These are phyloP conservation scores for Colletotrichum abscissum DNA, from an alignment of 2,329 filamentous ascomycete species.

Conservation along the genomic window DNA sequence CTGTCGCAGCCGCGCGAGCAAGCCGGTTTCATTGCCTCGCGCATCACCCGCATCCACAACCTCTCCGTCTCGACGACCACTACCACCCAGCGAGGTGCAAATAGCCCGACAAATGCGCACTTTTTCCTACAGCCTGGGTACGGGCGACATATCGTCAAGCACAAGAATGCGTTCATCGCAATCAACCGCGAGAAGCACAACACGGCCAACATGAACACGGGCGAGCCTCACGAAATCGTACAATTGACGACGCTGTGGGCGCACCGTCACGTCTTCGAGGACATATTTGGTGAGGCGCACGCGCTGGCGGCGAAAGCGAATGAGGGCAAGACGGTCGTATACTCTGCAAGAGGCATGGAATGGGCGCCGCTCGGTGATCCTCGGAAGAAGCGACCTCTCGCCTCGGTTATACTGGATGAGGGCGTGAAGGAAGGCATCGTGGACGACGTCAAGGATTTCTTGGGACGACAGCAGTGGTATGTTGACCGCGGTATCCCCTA, in stretches of 20 bases:
- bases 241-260: constrained; percentile 92
- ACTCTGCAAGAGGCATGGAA: constrained; percentile 83
- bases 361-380: constrained; percentile 89
- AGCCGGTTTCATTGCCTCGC: constrained; percentile 68
- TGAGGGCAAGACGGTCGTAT: constrained; percentile 94
- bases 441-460: constrained; percentile 84
- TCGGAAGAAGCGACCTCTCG: constrained; percentile 85
- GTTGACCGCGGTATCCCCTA: constrained; percentile 95
- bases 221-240: constrained; percentile 93
- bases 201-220: constrained; percentile 83
- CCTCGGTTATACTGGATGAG: constrained; percentile 86
- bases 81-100: constrained; percentile 70
- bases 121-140: constrained; percentile 94
- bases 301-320: constrained; percentile 80
- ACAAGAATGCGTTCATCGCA: constrained; percentile 86
- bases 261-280: constrained; percentile 88
- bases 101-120: constrained; percentile 76
- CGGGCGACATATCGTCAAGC: constrained; percentile 87
- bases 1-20: constrained; percentile 83
- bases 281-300: constrained; percentile 90
- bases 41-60: constrained; percentile 70
- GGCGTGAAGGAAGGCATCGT: constrained; percentile 87
- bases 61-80: constrained; percentile 66
- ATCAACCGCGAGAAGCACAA: constrained; percentile 88
- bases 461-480: constrained; percentile 86